Percentiles rank a stretch among this genome's conserved stretches.
These are phyloP conservation scores for Hanseniaspora gamundiae DNA, from an alignment of 1,139 yeast species.

Conservation along the genomic window DNA sequence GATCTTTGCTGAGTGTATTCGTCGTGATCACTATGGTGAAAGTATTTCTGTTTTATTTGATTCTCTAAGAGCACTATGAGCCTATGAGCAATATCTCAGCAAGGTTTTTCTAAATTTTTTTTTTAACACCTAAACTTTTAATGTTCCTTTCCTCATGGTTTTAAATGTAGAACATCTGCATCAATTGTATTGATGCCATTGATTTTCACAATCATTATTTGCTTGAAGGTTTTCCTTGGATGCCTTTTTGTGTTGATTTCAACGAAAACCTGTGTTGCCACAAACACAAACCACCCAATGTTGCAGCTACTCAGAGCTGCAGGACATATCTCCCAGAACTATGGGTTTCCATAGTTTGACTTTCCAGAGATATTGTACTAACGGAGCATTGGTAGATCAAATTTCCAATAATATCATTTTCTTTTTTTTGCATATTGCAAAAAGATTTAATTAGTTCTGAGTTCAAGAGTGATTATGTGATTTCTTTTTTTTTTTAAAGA, in stretches of 20 bases:
- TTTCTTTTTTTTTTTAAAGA: too few species aligned
- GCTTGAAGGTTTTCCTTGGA: neutral
- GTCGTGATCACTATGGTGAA: slow-evolving; percentile 98
- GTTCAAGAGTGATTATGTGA: neutral
- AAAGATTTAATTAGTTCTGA: neutral
- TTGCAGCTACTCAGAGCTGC: slow-evolving; percentile 48
- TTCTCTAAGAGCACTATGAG: slow-evolving; percentile 33
- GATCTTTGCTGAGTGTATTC: slow-evolving; percentile 92
- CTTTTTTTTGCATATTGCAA: slow-evolving; percentile 2
- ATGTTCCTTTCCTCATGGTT: neutral
- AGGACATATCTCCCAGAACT: slow-evolving; percentile 32
- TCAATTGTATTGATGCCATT: too few species aligned
- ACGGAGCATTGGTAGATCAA: slow-evolving; percentile 54
- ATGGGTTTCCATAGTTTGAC: slow-evolving; percentile 5
- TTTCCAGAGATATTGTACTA: slow-evolving; percentile 36
- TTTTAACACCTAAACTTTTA: neutral
- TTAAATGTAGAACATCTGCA: too few species aligned
- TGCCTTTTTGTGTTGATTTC: too few species aligned
- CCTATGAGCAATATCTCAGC: neutral
- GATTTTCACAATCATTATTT: too few species aligned
- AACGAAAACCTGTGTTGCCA: neutral
- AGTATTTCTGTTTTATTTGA: slow-evolving; percentile 86
- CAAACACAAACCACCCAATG: slow-evolving; percentile 31
- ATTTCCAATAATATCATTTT: neutral
- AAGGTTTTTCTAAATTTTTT: neutral